phyloP scores from a whole-genome alignment of 2,329 filamentous ascomycete genomes.

The Oidium heveae region DNA sequence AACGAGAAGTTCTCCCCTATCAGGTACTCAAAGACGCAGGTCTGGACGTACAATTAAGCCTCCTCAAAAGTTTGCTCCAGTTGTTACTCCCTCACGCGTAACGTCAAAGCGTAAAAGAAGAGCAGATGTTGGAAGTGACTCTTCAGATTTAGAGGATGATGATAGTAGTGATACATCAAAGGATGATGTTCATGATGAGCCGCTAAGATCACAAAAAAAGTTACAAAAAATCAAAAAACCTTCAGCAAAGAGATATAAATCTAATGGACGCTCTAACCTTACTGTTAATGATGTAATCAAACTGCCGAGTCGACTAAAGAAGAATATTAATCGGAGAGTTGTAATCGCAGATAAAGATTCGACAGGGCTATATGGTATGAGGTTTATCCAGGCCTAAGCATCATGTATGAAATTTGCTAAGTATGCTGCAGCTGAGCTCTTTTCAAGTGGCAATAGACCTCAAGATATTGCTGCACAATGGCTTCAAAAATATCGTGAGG shows the following conservation, averaged over 20 bases:
- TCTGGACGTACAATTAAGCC: slow-evolving; percentile 41
- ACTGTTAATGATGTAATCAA: slow-evolving; percentile 25
- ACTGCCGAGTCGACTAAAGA: slow-evolving; percentile 12
- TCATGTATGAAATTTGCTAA: slow-evolving; percentile 7
- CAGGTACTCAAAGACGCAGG: slow-evolving; percentile 29
- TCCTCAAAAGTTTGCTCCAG: slow-evolving; percentile 32
- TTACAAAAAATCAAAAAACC: slow-evolving; percentile 23
- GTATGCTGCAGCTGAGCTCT: slow-evolving; percentile 28
- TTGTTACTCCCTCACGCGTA: slow-evolving; percentile 16
- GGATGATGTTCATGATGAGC: slow-evolving; percentile 22
- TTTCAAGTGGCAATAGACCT: slow-evolving; percentile 29
- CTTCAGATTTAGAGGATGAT: slow-evolving; percentile 23
- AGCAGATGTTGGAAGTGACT: slow-evolving; percentile 22
- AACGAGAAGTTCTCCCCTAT: slow-evolving; percentile 25
- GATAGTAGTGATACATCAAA: slow-evolving; percentile 18
- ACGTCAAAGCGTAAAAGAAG: slow-evolving; percentile 31
- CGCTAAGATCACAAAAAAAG: slow-evolving; percentile 16
- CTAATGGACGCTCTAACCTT: slow-evolving; percentile 31
- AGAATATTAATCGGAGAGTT: slow-evolving; percentile 15
- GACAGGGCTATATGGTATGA: slow-evolving; percentile 11
- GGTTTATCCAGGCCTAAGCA: background rate
- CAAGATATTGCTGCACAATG: slow-evolving; percentile 34
- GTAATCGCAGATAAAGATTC: slow-evolving; percentile 18
- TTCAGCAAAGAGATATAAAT: slow-evolving; percentile 36
- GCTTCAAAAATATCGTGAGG: slow-evolving; percentile 29